These are phyloP conservation scores for Cryptosporidium ryanae DNA, from an alignment of 169 alveolate genomes.

Conservation along the genomic window DNA sequence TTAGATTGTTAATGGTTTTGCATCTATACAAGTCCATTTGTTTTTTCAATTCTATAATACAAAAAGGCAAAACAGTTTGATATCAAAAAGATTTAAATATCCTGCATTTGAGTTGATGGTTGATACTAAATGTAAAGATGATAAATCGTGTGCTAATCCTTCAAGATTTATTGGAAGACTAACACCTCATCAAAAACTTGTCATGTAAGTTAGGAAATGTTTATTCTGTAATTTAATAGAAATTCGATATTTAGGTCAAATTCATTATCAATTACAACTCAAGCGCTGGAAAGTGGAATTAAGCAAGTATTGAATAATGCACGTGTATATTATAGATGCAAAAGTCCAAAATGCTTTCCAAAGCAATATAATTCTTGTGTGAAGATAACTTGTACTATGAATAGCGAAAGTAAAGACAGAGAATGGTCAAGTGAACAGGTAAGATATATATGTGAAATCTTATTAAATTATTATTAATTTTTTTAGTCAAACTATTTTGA, in stretches of 20 bases:
- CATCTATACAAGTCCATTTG: constrained; percentile 33
- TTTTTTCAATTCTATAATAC: constrained; percentile 22
- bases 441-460: neutral
- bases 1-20: constrained; percentile 42
- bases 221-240: neutral
- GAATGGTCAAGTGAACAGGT: constrained; percentile 50
- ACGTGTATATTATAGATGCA: constrained; percentile 30
- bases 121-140: constrained; percentile 14
- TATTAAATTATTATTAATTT: neutral
- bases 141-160: constrained; percentile 41
- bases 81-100: constrained; percentile 17
- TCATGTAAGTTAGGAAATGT: constrained; percentile 25
- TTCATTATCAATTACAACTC: constrained; percentile 27
- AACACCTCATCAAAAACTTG: constrained; percentile 50
- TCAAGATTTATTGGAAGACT: constrained; percentile 58
- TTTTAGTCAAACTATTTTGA: constrained; percentile 8
- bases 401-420: neutral
- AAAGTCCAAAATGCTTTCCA: constrained; percentile 49
- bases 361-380: constrained; percentile 68
- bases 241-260: constrained; percentile 10
- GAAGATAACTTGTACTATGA: constrained; percentile 43
- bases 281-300: constrained; percentile 15
- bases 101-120: constrained; percentile 65
- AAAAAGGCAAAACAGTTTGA: neutral
- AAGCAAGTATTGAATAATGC: neutral